These are phyloP conservation scores for Kazachstania viticola DNA, from an alignment of 805 yeast species.

Conservation along the genomic window DNA sequence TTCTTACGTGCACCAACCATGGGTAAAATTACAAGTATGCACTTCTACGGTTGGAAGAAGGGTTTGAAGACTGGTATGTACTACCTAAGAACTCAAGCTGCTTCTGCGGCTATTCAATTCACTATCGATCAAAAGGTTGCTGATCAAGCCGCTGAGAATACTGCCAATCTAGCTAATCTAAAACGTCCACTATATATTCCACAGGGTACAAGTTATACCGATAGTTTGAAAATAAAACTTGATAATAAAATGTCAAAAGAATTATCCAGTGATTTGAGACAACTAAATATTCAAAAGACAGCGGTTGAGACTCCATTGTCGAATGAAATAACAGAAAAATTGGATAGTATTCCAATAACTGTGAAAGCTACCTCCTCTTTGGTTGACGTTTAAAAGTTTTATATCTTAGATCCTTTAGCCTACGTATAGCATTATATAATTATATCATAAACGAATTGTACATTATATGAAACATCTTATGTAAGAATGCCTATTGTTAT, in stretches of 20 bases:
- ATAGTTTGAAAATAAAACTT: slow-evolving; percentile 4
- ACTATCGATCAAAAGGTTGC: slow-evolving; percentile 52
- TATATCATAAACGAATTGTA: no score
- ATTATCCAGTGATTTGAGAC: no score
- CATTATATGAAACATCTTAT: no score
- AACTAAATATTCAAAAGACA: slow-evolving; percentile 9
- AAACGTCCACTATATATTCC: slow-evolving; percentile 32
- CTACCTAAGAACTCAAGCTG: slow-evolving; percentile 92
- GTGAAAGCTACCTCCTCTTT: no score
- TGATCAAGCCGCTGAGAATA: slow-evolving; percentile 34
- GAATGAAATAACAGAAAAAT: slow-evolving; percentile 9
- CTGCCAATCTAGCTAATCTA: slow-evolving; percentile 9
- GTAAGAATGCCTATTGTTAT: no score
- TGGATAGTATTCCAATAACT: no score
- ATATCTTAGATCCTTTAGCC: no score
- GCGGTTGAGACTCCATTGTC: slow-evolving; percentile 21
- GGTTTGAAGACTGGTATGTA: slow-evolving; percentile 97
- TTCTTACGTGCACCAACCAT: slow-evolving; percentile 79
- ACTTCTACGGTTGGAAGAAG: slow-evolving; percentile 93
- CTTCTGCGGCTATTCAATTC: slow-evolving; percentile 90
- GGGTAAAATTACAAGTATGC: slow-evolving; percentile 94
- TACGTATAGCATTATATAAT: no score
- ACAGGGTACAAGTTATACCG: slow-evolving; percentile 6
- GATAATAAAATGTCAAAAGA: no score
- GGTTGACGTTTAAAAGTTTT: no score